Base-by-base conservation (phyloP, 805 yeast genomes). In the Cyberlindnera maritima region DNA sequence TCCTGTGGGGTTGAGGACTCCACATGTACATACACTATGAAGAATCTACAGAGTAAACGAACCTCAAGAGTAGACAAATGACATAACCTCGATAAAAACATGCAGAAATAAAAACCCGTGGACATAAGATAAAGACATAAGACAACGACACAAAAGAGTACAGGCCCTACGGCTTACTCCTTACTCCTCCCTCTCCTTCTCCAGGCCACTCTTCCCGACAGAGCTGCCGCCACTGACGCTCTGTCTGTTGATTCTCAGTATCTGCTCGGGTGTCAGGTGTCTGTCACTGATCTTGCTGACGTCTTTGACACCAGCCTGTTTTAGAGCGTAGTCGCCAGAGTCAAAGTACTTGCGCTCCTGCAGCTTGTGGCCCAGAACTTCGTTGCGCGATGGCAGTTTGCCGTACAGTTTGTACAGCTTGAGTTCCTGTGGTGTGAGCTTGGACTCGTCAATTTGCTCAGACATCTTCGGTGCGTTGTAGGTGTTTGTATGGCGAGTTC, bases 291-390 rank as follows among this genome's bases (percentile, higher is more conserved):
- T 39, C n/a, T 47, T 54, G 18, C 54, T 49, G 36, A 53, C 49
- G 26, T 50, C 58, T 25, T 56, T 55, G 12, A 72, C 71, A 8
- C 88, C 88, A 2, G 82, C 87, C 63, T 74, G 83, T 56, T 81
- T 86, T 76, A 90, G 77, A 11, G 96, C 96, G 65, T 90, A 90
- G 67, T 90, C 97, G 10, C 97, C 97, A 52, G 95, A 85, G 62
- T 90, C 97, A 60, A 90, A 91, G 66, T 86, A 90, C 70, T 89
- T 91, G 58, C 96, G 80, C 54, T 90, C 97, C 66, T 86, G 87
- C 58, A 88, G 70, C 62, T 85, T 88, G 51, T 84, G 79, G 43
- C 85, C 76, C 43, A 90, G 72, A 18, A 90, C 71, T 53, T 89
- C 96, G 47, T 84, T 83, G 47, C 80, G 83, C 23, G 90, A 78